These are phyloP conservation scores for Carex myosuroides DNA, from an alignment of 176 grass and related monocot species.

Conservation along the genomic window DNA sequence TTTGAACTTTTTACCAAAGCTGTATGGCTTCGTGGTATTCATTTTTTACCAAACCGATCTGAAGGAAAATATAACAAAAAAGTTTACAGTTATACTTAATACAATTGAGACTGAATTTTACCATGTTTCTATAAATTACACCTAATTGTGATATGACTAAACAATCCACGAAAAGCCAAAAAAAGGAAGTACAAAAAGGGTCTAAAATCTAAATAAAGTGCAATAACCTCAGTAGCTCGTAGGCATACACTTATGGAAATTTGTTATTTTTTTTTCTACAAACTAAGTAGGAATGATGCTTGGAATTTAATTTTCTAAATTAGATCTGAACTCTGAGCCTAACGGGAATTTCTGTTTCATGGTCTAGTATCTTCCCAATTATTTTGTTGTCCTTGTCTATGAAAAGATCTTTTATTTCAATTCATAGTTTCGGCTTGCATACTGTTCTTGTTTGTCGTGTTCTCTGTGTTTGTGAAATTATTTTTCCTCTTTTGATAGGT, in stretches of 20 bases:
- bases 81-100: background rate
- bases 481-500: slow-evolving; percentile 45
- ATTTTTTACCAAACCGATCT: background rate
- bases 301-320: background rate
- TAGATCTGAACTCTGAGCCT: background rate
- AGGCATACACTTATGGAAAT: background rate
- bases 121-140: background rate
- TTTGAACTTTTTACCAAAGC: slow-evolving; percentile 1
- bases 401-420: background rate
- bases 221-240: background rate
- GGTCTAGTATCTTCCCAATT: background rate
- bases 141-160: background rate
- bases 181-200: background rate
- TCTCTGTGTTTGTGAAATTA: background rate
- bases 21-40: slow-evolving; percentile 9
- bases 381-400: too few relatives aligned
- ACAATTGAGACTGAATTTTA: background rate
- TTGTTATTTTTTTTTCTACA: background rate
- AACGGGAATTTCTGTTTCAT: background rate
- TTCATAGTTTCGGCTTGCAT: background rate
- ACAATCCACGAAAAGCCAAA: background rate
- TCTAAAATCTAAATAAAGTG: background rate
- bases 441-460: background rate
- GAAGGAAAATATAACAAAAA: too few relatives aligned
- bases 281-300: background rate